Evolutionary conservation across 1,284 basidiomycete genomes (phyloP).

Genomic region (Ustilago nuda): DNA sequence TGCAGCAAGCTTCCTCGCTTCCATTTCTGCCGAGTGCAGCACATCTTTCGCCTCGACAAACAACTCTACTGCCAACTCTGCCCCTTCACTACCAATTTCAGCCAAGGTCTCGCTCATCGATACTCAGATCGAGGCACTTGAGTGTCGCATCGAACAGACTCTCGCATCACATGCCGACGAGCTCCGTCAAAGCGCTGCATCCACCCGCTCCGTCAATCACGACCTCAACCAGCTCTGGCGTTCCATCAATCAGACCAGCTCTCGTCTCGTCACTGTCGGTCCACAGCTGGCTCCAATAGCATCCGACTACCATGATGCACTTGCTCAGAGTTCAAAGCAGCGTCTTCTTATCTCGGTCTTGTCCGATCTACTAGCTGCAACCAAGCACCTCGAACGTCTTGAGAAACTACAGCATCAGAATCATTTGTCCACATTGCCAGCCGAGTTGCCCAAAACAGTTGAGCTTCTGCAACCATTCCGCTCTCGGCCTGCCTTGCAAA

Average conservation of each 20-base stretch:
- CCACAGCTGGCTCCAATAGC: conserved; percentile 30
- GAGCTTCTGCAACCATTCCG: conserved; percentile 20
- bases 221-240: conserved; percentile 43
- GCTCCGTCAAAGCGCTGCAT: conserved; percentile 33
- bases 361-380: conserved; percentile 34
- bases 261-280: conserved; percentile 31
- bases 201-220: conserved; percentile 26
- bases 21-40: conserved; percentile 47
- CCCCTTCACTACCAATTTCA: conserved; percentile 44
- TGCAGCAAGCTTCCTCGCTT: conserved; percentile 42
- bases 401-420: conserved; percentile 29
- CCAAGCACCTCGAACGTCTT: conserved; percentile 26
- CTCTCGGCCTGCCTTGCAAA: conserved; percentile 11
- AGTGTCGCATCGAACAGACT: conserved; percentile 26
- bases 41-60: conserved; percentile 15
- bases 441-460: conserved; percentile 12
- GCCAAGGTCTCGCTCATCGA: conserved; percentile 51
- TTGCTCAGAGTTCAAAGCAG: conserved; percentile 39
- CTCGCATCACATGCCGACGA: conserved; percentile 29
- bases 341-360: conserved; percentile 36
- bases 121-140: conserved; percentile 49
- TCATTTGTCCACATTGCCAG: conserved; percentile 11
- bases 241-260: conserved; percentile 40
- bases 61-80: conserved; percentile 16
- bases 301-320: conserved; percentile 30